phyloP scores from a whole-genome alignment of 495 filamentous ascomycete genomes.

The Penicillium coprophilum region DNA sequence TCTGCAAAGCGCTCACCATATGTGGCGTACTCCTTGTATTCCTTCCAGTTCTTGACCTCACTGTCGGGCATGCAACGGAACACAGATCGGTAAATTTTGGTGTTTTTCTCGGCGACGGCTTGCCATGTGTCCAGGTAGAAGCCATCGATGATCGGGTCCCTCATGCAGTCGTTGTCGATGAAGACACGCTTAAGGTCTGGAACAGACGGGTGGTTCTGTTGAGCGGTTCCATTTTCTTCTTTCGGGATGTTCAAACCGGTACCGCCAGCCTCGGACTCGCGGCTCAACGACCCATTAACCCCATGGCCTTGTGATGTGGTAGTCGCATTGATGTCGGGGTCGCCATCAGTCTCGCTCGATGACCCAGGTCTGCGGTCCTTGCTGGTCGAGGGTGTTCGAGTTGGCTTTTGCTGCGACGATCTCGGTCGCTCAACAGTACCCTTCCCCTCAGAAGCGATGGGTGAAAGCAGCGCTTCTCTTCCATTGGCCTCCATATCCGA shows the following conservation, averaged over 20 bases:
- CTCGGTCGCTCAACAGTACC: slow-evolving; percentile 53
- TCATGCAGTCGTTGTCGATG: slow-evolving; percentile 69
- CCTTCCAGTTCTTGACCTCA: slow-evolving; percentile 89
- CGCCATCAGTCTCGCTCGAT: slow-evolving; percentile 50
- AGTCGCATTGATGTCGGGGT: slow-evolving; percentile 24
- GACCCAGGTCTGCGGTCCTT: slow-evolving; percentile 42
- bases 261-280: slow-evolving; percentile 80
- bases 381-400: slow-evolving; percentile 20
- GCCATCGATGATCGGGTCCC: slow-evolving; percentile 75
- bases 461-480: slow-evolving; percentile 63
- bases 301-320: slow-evolving; percentile 15
- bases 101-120: slow-evolving; percentile 89
- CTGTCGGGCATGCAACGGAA: slow-evolving; percentile 97
- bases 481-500: slow-evolving; percentile 58
- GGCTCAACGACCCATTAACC: slow-evolving; percentile 44
- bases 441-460: slow-evolving; percentile 60
- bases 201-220: slow-evolving; percentile 55
- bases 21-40: slow-evolving; percentile 83
- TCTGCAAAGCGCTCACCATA: slow-evolving; percentile 80
- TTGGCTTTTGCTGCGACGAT: slow-evolving; percentile 26
- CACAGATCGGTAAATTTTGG: slow-evolving; percentile 84
- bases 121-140: slow-evolving; percentile 91
- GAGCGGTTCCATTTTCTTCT: slow-evolving; percentile 43
- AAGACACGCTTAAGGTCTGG: slow-evolving; percentile 65
- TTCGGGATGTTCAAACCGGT: slow-evolving; percentile 34